Evolutionary conservation across 495 filamentous ascomycete genomes (phyloP).

Genomic region (Margaritispora aquatica): DNA sequence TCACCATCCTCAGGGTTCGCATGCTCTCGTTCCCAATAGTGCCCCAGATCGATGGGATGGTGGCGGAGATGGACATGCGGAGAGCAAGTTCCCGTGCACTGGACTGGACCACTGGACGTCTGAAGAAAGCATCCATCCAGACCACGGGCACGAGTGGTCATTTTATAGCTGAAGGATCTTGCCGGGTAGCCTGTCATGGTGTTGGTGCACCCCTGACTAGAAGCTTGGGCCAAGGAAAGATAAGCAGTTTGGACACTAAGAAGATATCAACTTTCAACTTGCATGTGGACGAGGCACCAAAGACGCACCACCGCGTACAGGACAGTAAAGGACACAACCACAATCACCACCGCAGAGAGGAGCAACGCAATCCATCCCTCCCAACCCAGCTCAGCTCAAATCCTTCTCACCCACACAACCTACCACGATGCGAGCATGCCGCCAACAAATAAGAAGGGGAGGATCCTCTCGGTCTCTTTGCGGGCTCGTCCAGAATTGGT

Average conservation of each 20-base stretch:
- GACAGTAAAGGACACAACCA: not conserved
- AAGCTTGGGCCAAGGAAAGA: not conserved
- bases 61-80: not conserved
- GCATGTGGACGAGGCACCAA: not conserved
- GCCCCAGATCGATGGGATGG: not conserved
- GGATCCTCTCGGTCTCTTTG: not conserved
- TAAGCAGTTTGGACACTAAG: not conserved
- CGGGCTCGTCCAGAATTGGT: not conserved
- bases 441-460: not conserved
- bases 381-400: no score
- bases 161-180: not conserved
- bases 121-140: not conserved
- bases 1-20: not conserved
- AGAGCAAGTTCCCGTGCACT: not conserved
- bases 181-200: not conserved
- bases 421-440: conserved; percentile 8
- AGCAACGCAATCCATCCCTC: no score
- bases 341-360: not conserved
- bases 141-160: not conserved
- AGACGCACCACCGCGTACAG: not conserved
- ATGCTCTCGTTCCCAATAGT: not conserved
- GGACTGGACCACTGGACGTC: not conserved
- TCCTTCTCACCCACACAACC: conserved; percentile 4
- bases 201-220: not conserved
- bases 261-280: not conserved